These are phyloP conservation scores for Cornus controversa DNA, from an alignment of 148 eudicot species.

Conservation along the genomic window DNA sequence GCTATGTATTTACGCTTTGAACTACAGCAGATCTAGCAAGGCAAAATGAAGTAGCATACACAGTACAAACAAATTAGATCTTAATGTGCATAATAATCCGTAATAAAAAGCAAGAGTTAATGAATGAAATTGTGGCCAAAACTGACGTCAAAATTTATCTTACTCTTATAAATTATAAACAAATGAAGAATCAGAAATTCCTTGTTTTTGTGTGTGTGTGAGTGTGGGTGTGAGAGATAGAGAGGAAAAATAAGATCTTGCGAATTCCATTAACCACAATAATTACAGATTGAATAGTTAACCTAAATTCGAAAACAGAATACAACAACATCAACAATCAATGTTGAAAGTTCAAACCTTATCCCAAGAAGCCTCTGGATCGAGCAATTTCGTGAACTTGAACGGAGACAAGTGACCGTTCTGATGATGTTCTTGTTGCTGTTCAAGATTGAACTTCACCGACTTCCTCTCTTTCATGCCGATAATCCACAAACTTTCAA, in stretches of 20 bases:
- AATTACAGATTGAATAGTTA: neutral
- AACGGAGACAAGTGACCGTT: constrained; percentile 73
- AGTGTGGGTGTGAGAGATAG: neutral
- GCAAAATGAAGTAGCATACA: neutral
- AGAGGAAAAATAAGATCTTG: neutral
- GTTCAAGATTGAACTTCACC: constrained; percentile 39
- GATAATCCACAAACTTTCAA: neutral
- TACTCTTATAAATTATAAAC: no score
- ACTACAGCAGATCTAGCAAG: neutral
- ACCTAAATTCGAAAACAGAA: neutral
- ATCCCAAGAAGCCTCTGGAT: constrained; percentile 97
- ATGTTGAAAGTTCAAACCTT: constrained; percentile 49
- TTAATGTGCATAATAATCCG: neutral
- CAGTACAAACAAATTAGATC: neutral
- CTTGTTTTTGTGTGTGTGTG: no score
- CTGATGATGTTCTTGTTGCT: constrained; percentile 37
- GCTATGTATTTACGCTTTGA: neutral
- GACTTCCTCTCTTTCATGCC: constrained; percentile 69
- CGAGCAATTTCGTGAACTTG: constrained; percentile 72
- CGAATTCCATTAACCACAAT: neutral
- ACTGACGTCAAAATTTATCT: neutral
- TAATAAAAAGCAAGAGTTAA: neutral
- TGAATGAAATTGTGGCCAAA: neutral
- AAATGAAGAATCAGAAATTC: no score
- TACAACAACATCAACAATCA: neutral